Evolutionary conservation across 2,329 filamentous ascomycete genomes (phyloP), one percentile per base, ranked within the genome.

Genomic region (Diaporthe humulicola): DNA sequence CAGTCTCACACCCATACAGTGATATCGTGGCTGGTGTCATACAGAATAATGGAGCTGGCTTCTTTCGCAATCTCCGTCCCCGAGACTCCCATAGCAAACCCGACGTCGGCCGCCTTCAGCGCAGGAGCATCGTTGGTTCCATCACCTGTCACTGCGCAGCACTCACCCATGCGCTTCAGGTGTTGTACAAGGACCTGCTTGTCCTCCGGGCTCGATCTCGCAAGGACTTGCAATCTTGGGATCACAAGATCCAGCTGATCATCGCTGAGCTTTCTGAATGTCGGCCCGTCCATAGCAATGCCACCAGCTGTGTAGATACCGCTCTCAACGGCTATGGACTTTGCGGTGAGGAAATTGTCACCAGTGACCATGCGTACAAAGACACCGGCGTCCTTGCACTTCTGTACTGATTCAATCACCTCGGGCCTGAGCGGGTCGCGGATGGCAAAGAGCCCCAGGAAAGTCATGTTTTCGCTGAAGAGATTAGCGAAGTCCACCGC

Each of bases 321-420:
- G 17, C 54, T 48, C 45, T 72, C 70, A 19, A 25, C 79, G 91
- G 91, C 91, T 78, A 93, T 93, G 3, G 91, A 91, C 66, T 88
- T 89, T 22, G 91, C 91, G 40, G 91, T 93, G 38, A 88, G 85
- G 77, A 93, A 83, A 77, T 93, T 93, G 82, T 93, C 91, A 78
- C 90, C 91, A 50, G 91, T 93, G 71, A 93, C 91, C 91, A 93
- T 93, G 78, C 91, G 91, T 67, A 92, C 90, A 76, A 90, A 86
- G 22, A 93, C 91, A 75, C 91, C 91, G 40, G 91, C 91, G 42
- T 84, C 87, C 77, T 91, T 88, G 77, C 91, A 93, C 78, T 88
- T 88, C 71, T 85, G 83, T 61, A 93, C 92, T 73, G 91, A 91
- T 60, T 89, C 86, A 9, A 89, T 84, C 38, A 93, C 91, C 79